Evolutionary conservation across 2,329 filamentous ascomycete genomes (phyloP).

Genomic region (Diaporthe sp.): DNA sequence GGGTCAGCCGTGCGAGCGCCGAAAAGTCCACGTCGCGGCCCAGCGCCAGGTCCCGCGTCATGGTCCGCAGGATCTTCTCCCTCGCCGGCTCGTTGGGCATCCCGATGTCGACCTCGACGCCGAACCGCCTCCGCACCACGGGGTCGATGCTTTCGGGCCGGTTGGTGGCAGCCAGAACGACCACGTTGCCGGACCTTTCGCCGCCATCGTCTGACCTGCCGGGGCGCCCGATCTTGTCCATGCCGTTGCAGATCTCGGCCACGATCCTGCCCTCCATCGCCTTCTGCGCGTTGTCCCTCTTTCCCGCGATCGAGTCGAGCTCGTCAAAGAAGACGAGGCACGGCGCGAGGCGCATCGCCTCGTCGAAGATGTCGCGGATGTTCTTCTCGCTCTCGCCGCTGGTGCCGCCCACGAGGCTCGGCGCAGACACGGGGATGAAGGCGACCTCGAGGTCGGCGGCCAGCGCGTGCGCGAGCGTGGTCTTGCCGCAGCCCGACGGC

Average conservation of each 20-base stretch:
- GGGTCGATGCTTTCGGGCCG: constrained; percentile 88
- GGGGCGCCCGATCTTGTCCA: constrained; percentile 84
- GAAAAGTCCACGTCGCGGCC: constrained; percentile 80
- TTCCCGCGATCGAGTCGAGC: constrained; percentile 91
- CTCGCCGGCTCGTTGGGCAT: constrained; percentile 86
- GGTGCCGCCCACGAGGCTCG: constrained; percentile 87
- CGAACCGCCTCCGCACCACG: constrained; percentile 79
- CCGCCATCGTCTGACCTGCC: constrained; percentile 84
- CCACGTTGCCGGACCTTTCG: constrained; percentile 82
- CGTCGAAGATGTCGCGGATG: constrained; percentile 86
- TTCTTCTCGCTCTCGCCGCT: constrained; percentile 92
- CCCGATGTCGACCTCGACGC: constrained; percentile 87
- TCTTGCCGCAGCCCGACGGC: constrained; percentile 89
- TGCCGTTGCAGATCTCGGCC: constrained; percentile 85
- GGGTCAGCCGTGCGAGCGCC: constrained; percentile 83
- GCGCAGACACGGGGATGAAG: constrained; percentile 86
- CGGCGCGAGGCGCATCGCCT: constrained; percentile 87
- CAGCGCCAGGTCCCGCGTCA: constrained; percentile 76
- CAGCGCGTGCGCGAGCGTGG: constrained; percentile 84
- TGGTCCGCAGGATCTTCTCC: constrained; percentile 80
- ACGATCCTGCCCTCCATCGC: constrained; percentile 94
- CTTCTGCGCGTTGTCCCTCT: constrained; percentile 84
- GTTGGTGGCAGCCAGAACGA: constrained; percentile 93
- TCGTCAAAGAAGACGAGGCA: constrained; percentile 94
- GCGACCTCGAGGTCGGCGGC: constrained; percentile 82